Evolutionary conservation across 495 filamentous ascomycete genomes (phyloP).

Genomic region (Penicillium simplicissimum): DNA sequence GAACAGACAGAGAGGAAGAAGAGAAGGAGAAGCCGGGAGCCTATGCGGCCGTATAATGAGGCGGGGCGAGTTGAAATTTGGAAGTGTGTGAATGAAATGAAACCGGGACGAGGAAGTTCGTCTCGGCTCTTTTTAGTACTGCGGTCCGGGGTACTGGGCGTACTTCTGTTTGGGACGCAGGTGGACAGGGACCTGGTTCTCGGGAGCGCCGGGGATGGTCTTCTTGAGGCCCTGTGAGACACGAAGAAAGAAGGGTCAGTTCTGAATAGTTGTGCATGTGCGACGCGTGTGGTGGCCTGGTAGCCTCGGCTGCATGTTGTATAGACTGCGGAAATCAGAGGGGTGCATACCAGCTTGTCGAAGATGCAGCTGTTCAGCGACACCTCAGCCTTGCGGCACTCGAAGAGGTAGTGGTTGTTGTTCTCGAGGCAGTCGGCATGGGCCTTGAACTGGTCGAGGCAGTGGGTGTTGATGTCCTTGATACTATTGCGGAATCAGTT

Average conservation of each 20-base stretch:
- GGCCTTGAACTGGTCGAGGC: constrained; percentile 81
- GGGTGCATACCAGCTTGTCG: constrained; percentile 76
- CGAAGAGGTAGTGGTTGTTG: constrained; percentile 95
- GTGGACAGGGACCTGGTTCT: constrained; percentile 78
- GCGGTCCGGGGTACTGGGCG: constrained; percentile 50
- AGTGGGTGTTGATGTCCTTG: constrained; percentile 94
- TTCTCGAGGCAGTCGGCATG: constrained; percentile 97
- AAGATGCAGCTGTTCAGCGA: constrained; percentile 90
- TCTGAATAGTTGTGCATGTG: neutral
- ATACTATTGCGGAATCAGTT: constrained; percentile 53
- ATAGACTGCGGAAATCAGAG: neutral
- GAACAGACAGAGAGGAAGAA: constrained; percentile 18
- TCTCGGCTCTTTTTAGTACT: constrained; percentile 36
- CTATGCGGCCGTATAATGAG: constrained; percentile 14
- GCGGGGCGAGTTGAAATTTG: constrained; percentile 14
- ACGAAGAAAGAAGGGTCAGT: constrained; percentile 11
- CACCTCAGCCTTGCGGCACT: constrained; percentile 79
- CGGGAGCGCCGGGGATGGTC: constrained; percentile 79
- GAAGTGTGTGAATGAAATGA: constrained; percentile 10
- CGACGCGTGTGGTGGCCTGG: neutral
- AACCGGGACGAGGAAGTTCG: constrained; percentile 9
- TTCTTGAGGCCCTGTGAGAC: constrained; percentile 78
- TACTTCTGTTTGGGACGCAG: constrained; percentile 77
- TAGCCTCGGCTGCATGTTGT: neutral
- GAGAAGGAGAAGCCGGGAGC: constrained; percentile 25